Conservation (phyloP, 495 filamentous ascomycete genomes). For the Wilcoxina mikolae region DNA sequence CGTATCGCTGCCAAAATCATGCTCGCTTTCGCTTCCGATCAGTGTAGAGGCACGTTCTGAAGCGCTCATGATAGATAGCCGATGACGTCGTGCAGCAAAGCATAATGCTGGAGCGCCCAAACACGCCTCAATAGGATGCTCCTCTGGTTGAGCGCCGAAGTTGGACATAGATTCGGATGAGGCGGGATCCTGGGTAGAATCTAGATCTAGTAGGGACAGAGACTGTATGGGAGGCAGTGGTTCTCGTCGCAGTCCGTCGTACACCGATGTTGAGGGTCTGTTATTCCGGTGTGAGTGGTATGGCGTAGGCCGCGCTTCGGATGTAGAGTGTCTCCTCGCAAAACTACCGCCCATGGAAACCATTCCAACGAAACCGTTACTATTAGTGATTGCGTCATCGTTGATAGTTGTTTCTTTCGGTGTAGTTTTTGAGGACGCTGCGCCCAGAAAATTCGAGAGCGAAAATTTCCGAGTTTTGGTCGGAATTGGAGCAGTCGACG, state of each 20-base stretch:
- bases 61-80: slow-evolving; percentile 31
- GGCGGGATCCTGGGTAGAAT: slow-evolving; percentile 11
- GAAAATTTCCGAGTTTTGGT: slow-evolving; percentile 19
- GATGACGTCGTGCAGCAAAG: slow-evolving; percentile 20
- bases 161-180: not conserved
- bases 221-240: slow-evolving; percentile 17
- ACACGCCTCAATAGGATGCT: not conserved
- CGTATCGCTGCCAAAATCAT: slow-evolving; percentile 74
- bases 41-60: slow-evolving; percentile 70
- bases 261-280: slow-evolving; percentile 13
- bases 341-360: slow-evolving; percentile 16
- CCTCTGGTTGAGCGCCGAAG: slow-evolving; percentile 1
- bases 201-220: slow-evolving; percentile 16
- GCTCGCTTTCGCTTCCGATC: slow-evolving; percentile 68
- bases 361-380: slow-evolving; percentile 14
- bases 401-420: slow-evolving; percentile 6
- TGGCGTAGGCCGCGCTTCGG: slow-evolving; percentile 7
- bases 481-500: slow-evolving; percentile 6
- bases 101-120: not conserved
- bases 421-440: slow-evolving; percentile 6
- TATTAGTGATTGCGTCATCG: slow-evolving; percentile 9
- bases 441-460: slow-evolving; percentile 20
- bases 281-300: slow-evolving; percentile 3
- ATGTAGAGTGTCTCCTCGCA: slow-evolving; percentile 14
- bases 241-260: slow-evolving; percentile 3